Evolutionary conservation across 805 yeast species (phyloP).

Genomic region (Candida broadrunensis): DNA sequence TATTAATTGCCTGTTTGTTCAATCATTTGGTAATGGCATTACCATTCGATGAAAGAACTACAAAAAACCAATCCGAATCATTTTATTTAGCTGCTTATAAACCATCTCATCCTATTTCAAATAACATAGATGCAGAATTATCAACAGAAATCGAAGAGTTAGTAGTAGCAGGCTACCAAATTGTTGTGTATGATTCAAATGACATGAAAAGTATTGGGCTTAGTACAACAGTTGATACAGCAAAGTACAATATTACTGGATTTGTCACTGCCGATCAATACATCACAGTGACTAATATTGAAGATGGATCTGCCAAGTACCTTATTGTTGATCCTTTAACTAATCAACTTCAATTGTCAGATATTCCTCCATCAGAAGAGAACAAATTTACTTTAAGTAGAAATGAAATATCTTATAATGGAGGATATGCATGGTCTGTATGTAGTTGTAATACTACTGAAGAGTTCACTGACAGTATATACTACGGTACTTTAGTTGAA

Average conservation of each 20-base stretch:
- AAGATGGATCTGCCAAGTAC: background rate
- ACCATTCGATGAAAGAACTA: background rate
- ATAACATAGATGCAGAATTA: background rate
- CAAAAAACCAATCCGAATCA: background rate
- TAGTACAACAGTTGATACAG: background rate
- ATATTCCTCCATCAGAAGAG: background rate
- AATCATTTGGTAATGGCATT: background rate
- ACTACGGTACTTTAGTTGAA: background rate
- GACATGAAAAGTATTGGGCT: background rate
- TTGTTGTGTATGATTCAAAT: background rate
- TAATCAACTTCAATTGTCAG: background rate
- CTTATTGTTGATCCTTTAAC: background rate
- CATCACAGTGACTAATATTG: background rate
- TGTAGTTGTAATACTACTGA: background rate
- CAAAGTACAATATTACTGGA: background rate
- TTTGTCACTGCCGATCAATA: background rate
- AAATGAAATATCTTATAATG: background rate
- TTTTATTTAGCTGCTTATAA: constrained; percentile 2
- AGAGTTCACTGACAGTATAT: background rate
- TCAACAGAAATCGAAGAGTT: background rate
- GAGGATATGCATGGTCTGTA: background rate
- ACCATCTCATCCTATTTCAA: background rate
- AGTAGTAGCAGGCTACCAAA: background rate
- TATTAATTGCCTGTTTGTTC: background rate
- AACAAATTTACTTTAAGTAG: background rate